Percentiles rank a stretch among this genome's conserved stretches.
These are phyloP conservation scores for Fusarium sp. DNA, from an alignment of 2,329 filamentous ascomycete genomes.

Conservation along the genomic window DNA sequence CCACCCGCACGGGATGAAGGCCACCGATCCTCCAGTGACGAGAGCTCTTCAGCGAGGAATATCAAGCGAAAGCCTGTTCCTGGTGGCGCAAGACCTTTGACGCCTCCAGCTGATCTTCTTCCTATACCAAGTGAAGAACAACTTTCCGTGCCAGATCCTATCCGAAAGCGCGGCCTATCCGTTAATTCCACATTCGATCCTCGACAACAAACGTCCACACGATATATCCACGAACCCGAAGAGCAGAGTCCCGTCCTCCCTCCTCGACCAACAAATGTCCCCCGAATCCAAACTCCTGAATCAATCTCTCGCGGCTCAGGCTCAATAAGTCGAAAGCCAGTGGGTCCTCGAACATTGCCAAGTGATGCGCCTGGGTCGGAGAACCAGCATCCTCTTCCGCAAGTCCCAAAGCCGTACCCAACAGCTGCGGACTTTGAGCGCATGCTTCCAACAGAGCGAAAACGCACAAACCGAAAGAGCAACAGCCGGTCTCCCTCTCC, in stretches of 20 bases:
- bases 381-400: conserved; percentile 22
- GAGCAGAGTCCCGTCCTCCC: conserved; percentile 25
- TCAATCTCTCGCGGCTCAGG: neutral
- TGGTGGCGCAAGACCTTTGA: conserved; percentile 44
- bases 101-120: conserved; percentile 41
- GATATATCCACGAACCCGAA: conserved; percentile 16
- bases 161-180: conserved; percentile 34
- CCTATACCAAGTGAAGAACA: conserved; percentile 26
- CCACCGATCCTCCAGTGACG: conserved; percentile 57
- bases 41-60: conserved; percentile 55
- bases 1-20: conserved; percentile 46
- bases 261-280: conserved; percentile 20
- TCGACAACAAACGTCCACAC: conserved; percentile 20
- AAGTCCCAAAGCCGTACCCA: conserved; percentile 13
- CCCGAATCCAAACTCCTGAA: conserved; percentile 28
- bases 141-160: conserved; percentile 5
- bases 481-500: conserved; percentile 53
- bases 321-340: conserved; percentile 44
- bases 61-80: conserved; percentile 67
- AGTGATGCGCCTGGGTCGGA: conserved; percentile 5
- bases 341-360: conserved; percentile 42
- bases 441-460: conserved; percentile 12
- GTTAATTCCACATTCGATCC: conserved; percentile 35
- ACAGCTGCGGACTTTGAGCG: conserved; percentile 23
- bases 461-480: neutral